Conservation (phyloP, 2,329 filamentous ascomycete genomes). For the Epichloe sp. region DNA sequence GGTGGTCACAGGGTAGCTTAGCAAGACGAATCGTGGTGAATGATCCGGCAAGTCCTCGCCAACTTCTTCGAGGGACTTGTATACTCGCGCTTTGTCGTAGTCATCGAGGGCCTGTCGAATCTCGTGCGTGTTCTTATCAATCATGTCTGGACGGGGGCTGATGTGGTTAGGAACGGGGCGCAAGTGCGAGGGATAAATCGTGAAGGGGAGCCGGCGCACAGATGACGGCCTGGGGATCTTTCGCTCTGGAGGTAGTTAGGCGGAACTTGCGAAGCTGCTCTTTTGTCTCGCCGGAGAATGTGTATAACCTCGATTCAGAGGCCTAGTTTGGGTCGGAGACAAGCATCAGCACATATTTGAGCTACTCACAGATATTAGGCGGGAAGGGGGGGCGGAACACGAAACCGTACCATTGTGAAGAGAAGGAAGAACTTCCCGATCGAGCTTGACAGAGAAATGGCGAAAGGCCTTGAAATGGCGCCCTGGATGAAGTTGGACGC, state of each 20-base stretch:
- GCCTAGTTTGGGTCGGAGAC: slow-evolving; percentile 13
- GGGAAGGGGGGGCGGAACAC: not conserved
- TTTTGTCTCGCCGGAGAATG: slow-evolving; percentile 82
- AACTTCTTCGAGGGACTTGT: slow-evolving; percentile 68
- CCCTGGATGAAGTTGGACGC: no score
- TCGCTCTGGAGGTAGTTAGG: slow-evolving; percentile 74
- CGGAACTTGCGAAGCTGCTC: slow-evolving; percentile 90
- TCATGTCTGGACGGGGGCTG: slow-evolving; percentile 51
- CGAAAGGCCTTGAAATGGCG: no score
- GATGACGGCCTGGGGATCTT: slow-evolving; percentile 79
- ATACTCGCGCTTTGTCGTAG: slow-evolving; percentile 59
- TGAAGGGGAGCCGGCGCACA: slow-evolving; percentile 41
- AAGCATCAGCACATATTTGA: not conserved
- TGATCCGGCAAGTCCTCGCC: slow-evolving; percentile 87
- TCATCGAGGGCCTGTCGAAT: slow-evolving; percentile 50
- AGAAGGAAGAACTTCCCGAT: not conserved
- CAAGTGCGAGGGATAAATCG: not conserved
- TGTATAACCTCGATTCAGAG: slow-evolving; percentile 83
- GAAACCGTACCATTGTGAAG: not conserved
- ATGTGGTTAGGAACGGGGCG: not conserved
- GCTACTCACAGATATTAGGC: not conserved
- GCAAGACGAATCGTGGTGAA: slow-evolving; percentile 73
- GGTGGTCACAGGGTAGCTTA: slow-evolving; percentile 67
- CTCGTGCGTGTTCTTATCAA: slow-evolving; percentile 82
- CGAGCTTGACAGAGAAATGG: no score